phyloP scores from a whole-genome alignment of 2,329 filamentous ascomycete species.

The Colletotrichum spaethianum region DNA sequence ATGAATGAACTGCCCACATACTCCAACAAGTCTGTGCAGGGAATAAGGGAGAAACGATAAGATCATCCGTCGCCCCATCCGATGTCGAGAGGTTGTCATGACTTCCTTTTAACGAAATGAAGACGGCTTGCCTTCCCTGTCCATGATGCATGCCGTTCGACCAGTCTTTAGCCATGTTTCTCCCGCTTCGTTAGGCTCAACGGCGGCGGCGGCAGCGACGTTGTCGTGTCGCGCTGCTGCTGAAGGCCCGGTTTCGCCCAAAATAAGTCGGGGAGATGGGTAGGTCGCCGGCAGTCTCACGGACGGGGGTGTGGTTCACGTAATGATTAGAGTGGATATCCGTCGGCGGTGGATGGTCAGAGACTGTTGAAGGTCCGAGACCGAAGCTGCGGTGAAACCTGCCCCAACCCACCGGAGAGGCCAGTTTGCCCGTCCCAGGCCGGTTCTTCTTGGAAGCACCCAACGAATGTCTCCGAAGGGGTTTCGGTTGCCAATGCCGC shows the following conservation, averaged over 20 bases:
- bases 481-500: slow-evolving; percentile 7
- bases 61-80: background rate
- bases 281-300: no score
- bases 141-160: no score
- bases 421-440: slow-evolving; percentile 8
- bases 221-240: background rate
- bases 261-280: background rate
- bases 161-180: no score
- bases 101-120: slow-evolving; percentile 4
- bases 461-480: background rate
- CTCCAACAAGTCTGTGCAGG: background rate
- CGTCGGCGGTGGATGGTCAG: slow-evolving; percentile 20
- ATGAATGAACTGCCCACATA: background rate
- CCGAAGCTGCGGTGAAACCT: slow-evolving; percentile 20
- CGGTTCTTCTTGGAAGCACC: background rate
- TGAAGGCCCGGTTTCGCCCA: background rate
- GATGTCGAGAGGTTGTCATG: background rate
- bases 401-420: background rate
- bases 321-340: slow-evolving; percentile 1
- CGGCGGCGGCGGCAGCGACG: background rate
- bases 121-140: background rate
- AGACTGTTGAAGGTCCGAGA: slow-evolving; percentile 26
- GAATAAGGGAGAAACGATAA: background rate
- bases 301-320: background rate
- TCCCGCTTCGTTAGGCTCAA: background rate